phyloP scores from a whole-genome alignment of 169 alveolate genomes.

The Plasmodium relictum region DNA sequence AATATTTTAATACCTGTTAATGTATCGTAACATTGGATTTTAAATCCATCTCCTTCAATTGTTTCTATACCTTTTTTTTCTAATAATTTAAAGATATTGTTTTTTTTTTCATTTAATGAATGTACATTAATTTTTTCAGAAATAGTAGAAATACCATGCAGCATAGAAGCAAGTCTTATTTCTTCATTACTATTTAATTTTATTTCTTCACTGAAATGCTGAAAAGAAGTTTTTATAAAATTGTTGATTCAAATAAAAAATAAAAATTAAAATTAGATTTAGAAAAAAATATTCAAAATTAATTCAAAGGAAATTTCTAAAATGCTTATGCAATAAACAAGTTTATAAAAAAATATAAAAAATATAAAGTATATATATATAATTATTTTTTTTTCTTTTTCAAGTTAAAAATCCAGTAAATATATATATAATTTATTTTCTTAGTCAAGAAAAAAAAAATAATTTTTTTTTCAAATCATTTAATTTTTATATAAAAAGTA shows the following conservation, averaged over 20 bases:
- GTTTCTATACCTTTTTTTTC: constrained; percentile 89
- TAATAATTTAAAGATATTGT: constrained; percentile 67
- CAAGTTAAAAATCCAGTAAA: not conserved
- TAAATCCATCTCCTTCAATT: constrained; percentile 91
- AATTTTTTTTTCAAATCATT: not conserved
- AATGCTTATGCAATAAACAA: not conserved
- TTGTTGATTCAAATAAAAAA: not conserved
- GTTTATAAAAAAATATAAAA: not conserved
- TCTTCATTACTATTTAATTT: constrained; percentile 92
- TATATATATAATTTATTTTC: not conserved
- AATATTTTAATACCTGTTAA: constrained; percentile 88
- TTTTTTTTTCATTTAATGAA: constrained; percentile 62
- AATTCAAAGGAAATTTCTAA: not conserved
- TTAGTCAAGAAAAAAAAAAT: not conserved
- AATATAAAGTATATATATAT: not conserved
- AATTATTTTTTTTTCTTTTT: not conserved
- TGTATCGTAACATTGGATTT: constrained; percentile 92
- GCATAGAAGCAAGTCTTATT: constrained; percentile 94
- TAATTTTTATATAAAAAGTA: not conserved
- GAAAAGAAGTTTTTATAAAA: constrained; percentile 20
- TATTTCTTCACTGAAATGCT: constrained; percentile 91
- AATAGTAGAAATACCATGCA: constrained; percentile 95
- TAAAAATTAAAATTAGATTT: not conserved
- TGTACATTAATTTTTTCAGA: constrained; percentile 91
- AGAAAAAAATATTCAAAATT: not conserved